Base-by-base conservation (phyloP, 257 asterid species). In the Solanum dulcamara region DNA sequence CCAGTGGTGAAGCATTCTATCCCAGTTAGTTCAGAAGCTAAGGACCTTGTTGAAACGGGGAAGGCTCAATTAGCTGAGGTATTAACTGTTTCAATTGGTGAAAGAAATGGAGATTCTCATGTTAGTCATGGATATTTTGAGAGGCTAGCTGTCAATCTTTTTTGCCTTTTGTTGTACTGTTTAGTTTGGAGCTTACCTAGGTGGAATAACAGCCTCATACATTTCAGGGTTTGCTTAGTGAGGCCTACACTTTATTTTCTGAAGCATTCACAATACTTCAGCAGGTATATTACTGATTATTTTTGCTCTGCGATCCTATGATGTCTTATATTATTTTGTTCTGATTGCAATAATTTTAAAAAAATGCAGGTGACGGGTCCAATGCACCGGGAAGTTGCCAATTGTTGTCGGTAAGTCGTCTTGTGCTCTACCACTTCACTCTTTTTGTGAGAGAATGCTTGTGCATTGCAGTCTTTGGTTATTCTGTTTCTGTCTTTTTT, bases 381-480 rank as follows among this genome's bases (percentile, higher is more conserved):
- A 55, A 93, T 97, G 98, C 99, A 95, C 89, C 93, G 97, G 90
- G 99, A 97, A 90, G 99, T 95, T 83, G 98, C 99, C 83, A 95
- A 93, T 86, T 97, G 99, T 90, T 97, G 99, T 90, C 97, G 99
- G 99, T 97, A 95, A 80, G 81, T 51, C 46, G 64, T 44, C 62
- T 48, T 60, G 64, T 68, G 72, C 64, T 32, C 85, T 24, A 68
- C 84, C 38, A 46, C 57, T 50, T 38, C n/a, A 68, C 11, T 32
- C 15, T 84, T 57, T 85, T 26, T 83, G 68, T 24, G 59, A 75
- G 81, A 28, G 60, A 74, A 46, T 28, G 83, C 62, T 77, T 46
- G 28, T 77, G 80, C 37, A 32, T 30, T 74, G 22, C n/a, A 83
- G 37, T 67, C 15, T 48, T 66, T 67, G 77, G 37, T 77, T 48